Percentiles rank a stretch among this genome's conserved stretches.
Evolutionary conservation across 495 filamentous ascomycete species (phyloP).

Genomic region (Podospora australis): DNA sequence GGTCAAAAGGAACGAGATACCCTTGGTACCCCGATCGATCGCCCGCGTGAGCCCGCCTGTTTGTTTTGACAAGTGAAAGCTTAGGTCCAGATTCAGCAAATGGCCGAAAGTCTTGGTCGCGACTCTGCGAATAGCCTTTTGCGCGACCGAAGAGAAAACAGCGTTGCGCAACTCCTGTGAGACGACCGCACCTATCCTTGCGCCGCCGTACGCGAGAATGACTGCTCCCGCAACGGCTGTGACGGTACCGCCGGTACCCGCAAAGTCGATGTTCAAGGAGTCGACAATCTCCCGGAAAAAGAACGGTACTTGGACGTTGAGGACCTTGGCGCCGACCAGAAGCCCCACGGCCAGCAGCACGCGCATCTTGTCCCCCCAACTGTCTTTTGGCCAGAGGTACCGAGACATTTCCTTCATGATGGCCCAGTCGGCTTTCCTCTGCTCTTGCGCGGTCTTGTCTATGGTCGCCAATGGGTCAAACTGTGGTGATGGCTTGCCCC

Average conservation of each 20-base stretch:
- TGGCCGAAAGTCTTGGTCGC: constrained; percentile 91
- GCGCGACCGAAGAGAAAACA: constrained; percentile 91
- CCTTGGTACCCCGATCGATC: constrained; percentile 94
- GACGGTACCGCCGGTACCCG: constrained; percentile 72
- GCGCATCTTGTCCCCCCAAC: constrained; percentile 71
- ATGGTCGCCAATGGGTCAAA: constrained; percentile 27
- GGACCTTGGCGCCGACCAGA: constrained; percentile 83
- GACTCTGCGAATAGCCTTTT: constrained; percentile 89
- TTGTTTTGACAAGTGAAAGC: constrained; percentile 89
- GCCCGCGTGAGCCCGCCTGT: constrained; percentile 91
- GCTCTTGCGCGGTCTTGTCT: constrained; percentile 65
- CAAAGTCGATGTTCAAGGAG: constrained; percentile 92
- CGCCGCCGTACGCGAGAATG: constrained; percentile 85
- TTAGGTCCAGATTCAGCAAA: constrained; percentile 78
- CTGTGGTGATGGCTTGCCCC: constrained; percentile 1
- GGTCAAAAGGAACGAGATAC: constrained; percentile 91
- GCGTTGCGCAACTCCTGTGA: constrained; percentile 93
- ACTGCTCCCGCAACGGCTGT: constrained; percentile 83
- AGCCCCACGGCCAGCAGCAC: constrained; percentile 75
- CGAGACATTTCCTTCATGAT: constrained; percentile 96
- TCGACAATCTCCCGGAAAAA: constrained; percentile 98
- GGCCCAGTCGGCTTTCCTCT: constrained; percentile 94
- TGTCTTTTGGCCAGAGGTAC: constrained; percentile 96
- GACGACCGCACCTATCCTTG: constrained; percentile 76
- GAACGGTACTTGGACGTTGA: constrained; percentile 97